Evolutionary conservation across 768 basidiomycete genomes (phyloP).

Genomic region (Phylloporus rhodoxanthus): DNA sequence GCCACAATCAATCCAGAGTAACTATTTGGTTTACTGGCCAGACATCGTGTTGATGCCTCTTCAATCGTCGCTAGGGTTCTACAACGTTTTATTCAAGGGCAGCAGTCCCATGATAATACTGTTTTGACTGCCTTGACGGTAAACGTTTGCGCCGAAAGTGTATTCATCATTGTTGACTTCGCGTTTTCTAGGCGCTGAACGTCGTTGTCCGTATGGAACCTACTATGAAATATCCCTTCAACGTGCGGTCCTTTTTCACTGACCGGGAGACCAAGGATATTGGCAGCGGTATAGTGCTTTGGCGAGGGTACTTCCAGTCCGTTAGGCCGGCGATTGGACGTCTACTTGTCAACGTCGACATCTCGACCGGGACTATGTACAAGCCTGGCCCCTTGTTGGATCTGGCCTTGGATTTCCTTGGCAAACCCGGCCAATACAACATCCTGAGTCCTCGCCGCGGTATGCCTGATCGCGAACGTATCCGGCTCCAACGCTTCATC

Average conservation of each 20-base stretch:
- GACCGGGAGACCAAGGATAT: conserved; percentile 46
- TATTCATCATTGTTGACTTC: not conserved
- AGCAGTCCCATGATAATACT: conserved; percentile 61
- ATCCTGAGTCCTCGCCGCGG: conserved; percentile 36
- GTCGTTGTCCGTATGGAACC: conserved; percentile 75
- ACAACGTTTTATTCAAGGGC: conserved; percentile 54
- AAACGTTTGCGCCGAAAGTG: conserved; percentile 10
- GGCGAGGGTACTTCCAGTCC: conserved; percentile 81
- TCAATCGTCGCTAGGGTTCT: conserved; percentile 44
- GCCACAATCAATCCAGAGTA: conserved; percentile 57
- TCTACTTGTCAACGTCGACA: conserved; percentile 72
- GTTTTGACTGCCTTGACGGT: conserved; percentile 67
- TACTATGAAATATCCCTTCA: conserved; percentile 60
- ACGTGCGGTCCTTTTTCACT: conserved; percentile 71
- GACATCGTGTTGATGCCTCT: conserved; percentile 12
- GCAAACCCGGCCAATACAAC: conserved; percentile 24
- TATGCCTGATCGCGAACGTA: conserved; percentile 47
- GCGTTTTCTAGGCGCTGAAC: conserved; percentile 52
- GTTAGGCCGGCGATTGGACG: conserved; percentile 59
- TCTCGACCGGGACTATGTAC: conserved; percentile 73
- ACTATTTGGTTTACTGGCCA: conserved; percentile 13
- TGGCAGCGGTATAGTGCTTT: conserved; percentile 60
- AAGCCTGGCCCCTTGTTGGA: conserved; percentile 53
- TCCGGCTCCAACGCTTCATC: conserved; percentile 52
- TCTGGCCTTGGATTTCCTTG: conserved; percentile 54